phyloP scores from a whole-genome alignment of 1,284 basidiomycete genomes.

The Boletus nobilissimus region DNA sequence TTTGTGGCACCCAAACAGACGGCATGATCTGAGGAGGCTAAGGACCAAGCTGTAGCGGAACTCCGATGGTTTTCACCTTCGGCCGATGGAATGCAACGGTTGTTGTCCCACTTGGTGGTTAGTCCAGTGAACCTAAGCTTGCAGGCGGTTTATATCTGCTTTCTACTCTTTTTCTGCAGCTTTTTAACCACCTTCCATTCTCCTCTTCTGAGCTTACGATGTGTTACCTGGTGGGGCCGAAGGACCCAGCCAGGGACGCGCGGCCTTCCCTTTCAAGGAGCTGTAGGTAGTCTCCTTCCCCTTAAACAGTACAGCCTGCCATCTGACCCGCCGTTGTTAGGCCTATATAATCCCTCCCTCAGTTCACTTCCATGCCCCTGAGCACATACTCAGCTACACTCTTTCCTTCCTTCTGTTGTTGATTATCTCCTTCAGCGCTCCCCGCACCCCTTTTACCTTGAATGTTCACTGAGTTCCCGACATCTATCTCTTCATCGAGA shows the following conservation, averaged over 20 bases:
- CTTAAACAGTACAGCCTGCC: background rate
- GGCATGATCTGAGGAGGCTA: too few species aligned
- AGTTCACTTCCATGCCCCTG: background rate
- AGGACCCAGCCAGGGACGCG: background rate
- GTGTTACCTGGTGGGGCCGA: background rate
- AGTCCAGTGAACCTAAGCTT: background rate
- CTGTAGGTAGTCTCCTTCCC: too few species aligned
- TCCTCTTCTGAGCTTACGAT: background rate
- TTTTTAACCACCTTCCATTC: background rate
- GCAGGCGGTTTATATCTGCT: background rate
- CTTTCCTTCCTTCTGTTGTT: background rate
- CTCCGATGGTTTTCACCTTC: background rate
- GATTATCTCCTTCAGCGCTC: background rate
- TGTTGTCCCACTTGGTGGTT: background rate
- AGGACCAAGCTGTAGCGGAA: constrained; percentile 26
- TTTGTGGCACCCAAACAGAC: too few species aligned
- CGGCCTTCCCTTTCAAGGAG: background rate
- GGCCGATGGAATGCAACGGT: background rate
- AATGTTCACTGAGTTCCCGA: background rate
- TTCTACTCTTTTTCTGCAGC: background rate
- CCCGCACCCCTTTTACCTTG: background rate
- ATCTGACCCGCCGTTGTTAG: background rate
- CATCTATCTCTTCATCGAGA: background rate
- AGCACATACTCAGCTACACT: too few species aligned
- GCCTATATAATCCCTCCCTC: background rate